Conservation (phyloP, 148 eudicot species). For the Chenopodium quinoa region DNA sequence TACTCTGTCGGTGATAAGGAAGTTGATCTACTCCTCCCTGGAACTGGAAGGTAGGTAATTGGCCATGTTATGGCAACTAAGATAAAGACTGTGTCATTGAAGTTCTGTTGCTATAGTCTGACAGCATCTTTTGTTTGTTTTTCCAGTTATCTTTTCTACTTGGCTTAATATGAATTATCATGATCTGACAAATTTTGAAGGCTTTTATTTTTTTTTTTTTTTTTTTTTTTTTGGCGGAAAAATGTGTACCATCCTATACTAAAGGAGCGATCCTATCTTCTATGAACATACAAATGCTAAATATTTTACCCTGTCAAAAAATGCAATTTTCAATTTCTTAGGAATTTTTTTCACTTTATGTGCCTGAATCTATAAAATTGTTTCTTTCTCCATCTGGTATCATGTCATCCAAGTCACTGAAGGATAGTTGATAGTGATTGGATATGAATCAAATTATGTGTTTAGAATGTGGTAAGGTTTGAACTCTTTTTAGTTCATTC, state of each 20-base stretch:
- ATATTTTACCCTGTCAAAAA: too few relatives aligned
- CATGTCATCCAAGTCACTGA: too few relatives aligned
- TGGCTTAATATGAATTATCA: neutral
- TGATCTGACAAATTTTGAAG: neutral
- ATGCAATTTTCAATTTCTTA: too few relatives aligned
- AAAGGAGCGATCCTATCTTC: neutral
- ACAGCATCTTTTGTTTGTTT: neutral
- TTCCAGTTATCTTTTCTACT: neutral
- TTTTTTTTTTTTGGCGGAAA: too few relatives aligned
- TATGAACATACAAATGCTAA: neutral
- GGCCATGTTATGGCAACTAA: neutral
- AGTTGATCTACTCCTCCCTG: slow-evolving; percentile 95
- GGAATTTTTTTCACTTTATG: too few relatives aligned
- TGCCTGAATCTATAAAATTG: too few relatives aligned
- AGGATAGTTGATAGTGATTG: too few relatives aligned
- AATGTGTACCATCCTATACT: too few relatives aligned
- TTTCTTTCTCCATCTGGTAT: too few relatives aligned
- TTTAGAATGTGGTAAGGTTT: too few relatives aligned
- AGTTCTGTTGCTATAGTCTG: neutral
- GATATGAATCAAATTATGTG: too few relatives aligned
- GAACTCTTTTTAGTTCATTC: too few relatives aligned
- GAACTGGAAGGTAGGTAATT: slow-evolving; percentile 76
- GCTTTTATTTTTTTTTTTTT: neutral
- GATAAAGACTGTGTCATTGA: neutral
- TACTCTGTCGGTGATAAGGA: slow-evolving; percentile 75